Evolutionary conservation across 164 flowering plant genomes (phyloP).

Genomic region (Chimonanthus praecox): DNA sequence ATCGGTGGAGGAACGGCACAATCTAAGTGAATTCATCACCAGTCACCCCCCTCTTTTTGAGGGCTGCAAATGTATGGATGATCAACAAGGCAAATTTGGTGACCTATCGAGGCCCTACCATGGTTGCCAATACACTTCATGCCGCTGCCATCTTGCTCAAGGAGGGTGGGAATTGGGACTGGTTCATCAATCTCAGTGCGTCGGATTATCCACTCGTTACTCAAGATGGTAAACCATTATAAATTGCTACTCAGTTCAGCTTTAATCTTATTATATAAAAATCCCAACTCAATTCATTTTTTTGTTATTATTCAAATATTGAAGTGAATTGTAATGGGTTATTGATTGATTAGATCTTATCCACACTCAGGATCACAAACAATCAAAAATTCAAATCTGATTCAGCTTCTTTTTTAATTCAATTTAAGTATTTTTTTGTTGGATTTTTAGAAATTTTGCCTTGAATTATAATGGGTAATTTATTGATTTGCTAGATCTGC

Average conservation of each 20-base stretch:
- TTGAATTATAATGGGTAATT: too few relatives aligned
- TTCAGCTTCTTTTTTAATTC: background rate
- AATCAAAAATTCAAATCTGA: background rate
- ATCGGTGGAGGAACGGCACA: constrained; percentile 52
- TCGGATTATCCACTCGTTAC: constrained; percentile 88
- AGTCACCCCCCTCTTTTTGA: constrained; percentile 35
- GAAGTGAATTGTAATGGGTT: too few relatives aligned
- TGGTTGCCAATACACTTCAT: constrained; percentile 66
- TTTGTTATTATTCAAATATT: too few relatives aligned
- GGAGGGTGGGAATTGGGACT: constrained; percentile 70
- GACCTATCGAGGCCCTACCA: constrained; percentile 77
- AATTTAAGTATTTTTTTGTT: background rate
- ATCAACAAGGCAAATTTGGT: constrained; percentile 69
- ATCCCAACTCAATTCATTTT: too few relatives aligned
- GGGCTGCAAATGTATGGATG: constrained; percentile 63
- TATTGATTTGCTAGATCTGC: constrained; percentile 37
- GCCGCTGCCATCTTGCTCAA: constrained; percentile 65
- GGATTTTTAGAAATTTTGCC: background rate
- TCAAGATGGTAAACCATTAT: constrained; percentile 62
- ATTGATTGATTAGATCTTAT: too few relatives aligned
- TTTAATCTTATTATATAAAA: too few relatives aligned
- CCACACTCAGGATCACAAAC: too few relatives aligned
- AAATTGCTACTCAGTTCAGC: background rate
- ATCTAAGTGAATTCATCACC: constrained; percentile 54
- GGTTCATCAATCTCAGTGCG: constrained; percentile 90